phyloP scores from a whole-genome alignment of 1,284 basidiomycete species.

The Leccinum solheimii region DNA sequence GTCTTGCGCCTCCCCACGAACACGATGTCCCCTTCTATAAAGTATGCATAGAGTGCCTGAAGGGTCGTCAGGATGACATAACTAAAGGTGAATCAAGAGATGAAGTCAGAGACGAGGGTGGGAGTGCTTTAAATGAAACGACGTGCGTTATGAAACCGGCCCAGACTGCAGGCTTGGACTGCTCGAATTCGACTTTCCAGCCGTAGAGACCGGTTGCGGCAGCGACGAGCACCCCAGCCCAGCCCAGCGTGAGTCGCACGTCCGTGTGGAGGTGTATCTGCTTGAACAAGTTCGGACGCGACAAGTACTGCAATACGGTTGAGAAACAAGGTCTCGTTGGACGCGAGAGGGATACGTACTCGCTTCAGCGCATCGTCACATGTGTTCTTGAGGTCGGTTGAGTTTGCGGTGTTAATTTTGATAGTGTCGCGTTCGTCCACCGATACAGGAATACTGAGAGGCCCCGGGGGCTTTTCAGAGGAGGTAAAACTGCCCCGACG shows the following conservation, averaged over 20 bases:
- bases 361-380: conserved; percentile 89
- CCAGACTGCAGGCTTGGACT: conserved; percentile 78
- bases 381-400: conserved; percentile 84
- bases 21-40: conserved; percentile 77
- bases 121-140: conserved; percentile 2
- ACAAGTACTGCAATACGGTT: conserved; percentile 60
- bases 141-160: conserved; percentile 74
- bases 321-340: not conserved
- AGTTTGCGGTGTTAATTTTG: conserved; percentile 82
- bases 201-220: conserved; percentile 81
- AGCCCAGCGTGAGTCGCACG: conserved; percentile 80
- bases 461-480: conserved; percentile 50
- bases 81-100: conserved; percentile 39
- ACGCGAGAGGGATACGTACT: conserved; percentile 50
- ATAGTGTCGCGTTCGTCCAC: conserved; percentile 60
- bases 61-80: conserved; percentile 70
- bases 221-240: conserved; percentile 79
- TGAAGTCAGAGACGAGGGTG: conserved; percentile 1
- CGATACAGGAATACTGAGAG: conserved; percentile 49
- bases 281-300: conserved; percentile 78
- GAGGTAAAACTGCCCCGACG: conserved; percentile 39
- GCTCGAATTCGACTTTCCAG: conserved; percentile 83
- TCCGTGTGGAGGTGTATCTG: conserved; percentile 85
- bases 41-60: conserved; percentile 78
- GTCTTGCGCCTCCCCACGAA: conserved; percentile 84